Base-by-base conservation (phyloP, 2,329 filamentous ascomycete genomes). In the Colletotrichum coccodes region DNA sequence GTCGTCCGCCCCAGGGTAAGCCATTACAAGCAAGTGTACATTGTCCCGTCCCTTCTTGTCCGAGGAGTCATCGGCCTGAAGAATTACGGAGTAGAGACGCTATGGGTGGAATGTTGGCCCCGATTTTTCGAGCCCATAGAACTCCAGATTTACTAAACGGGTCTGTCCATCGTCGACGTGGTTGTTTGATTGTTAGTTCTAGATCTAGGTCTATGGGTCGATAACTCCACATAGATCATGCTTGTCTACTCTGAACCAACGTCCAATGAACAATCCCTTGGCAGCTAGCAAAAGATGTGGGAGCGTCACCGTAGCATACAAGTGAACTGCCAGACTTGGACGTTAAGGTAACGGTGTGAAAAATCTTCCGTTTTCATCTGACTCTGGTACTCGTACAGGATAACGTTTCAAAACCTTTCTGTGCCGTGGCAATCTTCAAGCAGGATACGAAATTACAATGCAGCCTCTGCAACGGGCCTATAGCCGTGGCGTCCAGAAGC, bases 361-460 rank as follows among this genome's bases (percentile, higher is more conserved):
- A 54, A 54, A 16, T 42, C 12, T 54, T 65, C 21, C 16, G 23
- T 40, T 23, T 64, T 34, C 44, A 30, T 68, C 40, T 21, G 14
- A 38, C 4, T 46, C 30, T 42, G 6, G 9, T 56, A 26, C 28
- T 53, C 38, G 16, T 23, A 11, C 21, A 46, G 38, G 26, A 30
- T 46, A 9, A 7, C 23, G 12, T 46, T 46, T 34, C 26, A 23
- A 26, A 1, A 12, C 32, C 21, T 16, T 18, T 46, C 26, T n/a
- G 18, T n/a, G 21, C 30, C 38, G 14, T 54, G 9, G 21, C 16
- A 32, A 36, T 44, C 11, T n/a, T 18, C n/a, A 47, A 60, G n/a
- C 21, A 50, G 21, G 28, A 32, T 38, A 16, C 11, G 47, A 47
- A 60, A 54, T 60, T 56, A 40, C 49, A 57, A 44, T 32, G 66